Base-by-base conservation (phyloP, 768 basidiomycete genomes). In the Lentinula raphanica region DNA sequence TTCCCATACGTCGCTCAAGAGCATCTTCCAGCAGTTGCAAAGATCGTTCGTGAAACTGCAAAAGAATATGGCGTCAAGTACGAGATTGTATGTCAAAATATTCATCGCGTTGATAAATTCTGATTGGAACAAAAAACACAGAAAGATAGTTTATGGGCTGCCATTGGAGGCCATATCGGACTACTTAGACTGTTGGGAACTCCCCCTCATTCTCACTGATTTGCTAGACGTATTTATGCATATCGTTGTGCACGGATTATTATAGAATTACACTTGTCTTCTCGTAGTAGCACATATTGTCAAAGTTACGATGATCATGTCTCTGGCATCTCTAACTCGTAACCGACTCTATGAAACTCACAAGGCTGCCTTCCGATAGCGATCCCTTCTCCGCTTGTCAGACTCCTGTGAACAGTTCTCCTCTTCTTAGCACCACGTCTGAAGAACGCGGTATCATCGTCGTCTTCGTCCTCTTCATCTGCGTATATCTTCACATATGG, bases 351-450 rank as follows among this genome's bases (percentile, higher is more conserved):
- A 69, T 87, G 85, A 65, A 81, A 85, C 73, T 86, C 84, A 73
- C 85, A 87, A 19, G 85, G 82, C 60, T 75, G 67, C 5, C 67
- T 73, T 45, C 85, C 85, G 70, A 86, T 82, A 40, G 85, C 80
- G 39, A 86, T 73, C 5, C 85, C 85, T 68, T 79, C 73, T 6
- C 79, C 80, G 13, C 74, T 70, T 49, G 67, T 67, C 48, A 77
- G 59, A 31, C 54, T 67, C 58, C 69, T 62, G 32, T 70, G 67
- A 58, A 73, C 72, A 54, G 28, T 40, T 17, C 36, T 40, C 27
- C 31, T 44, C 36, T 29, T 9, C 21, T 46, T 29, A 31, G 9
- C 55, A 46, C 69, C 66, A 44, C 61, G 58, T 48, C 59, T 60
- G 35, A 65, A 59, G 9, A 66, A 71, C 38, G 74, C 71, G 56